These are phyloP conservation scores for Phaeosphaeriaceae sp. DNA, from an alignment of 2,329 filamentous ascomycete species.

Conservation along the genomic window DNA sequence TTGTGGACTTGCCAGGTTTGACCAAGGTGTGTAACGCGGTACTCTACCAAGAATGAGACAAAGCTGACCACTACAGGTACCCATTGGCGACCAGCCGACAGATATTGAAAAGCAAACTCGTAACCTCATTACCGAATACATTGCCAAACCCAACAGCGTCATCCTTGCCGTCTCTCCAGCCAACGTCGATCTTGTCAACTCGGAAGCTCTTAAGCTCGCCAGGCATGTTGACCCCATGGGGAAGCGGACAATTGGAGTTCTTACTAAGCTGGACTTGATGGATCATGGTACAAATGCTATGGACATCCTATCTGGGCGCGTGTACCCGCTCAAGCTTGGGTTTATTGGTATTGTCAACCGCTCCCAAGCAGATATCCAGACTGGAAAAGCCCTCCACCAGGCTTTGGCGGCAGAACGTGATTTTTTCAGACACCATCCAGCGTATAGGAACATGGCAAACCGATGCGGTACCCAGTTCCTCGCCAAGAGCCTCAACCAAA, in stretches of 20 bases:
- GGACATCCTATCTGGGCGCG: conserved; percentile 94
- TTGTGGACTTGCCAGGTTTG: conserved; percentile 93
- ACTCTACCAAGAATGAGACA: conserved; percentile 5
- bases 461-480: conserved; percentile 93
- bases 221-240: conserved; percentile 96
- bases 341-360: conserved; percentile 98
- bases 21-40: conserved; percentile 72
- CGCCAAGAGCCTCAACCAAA: conserved; percentile 92
- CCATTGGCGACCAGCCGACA: conserved; percentile 94
- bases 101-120: conserved; percentile 99
- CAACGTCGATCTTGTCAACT: conserved; percentile 98
- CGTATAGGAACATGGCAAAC: conserved; percentile 93
- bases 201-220: conserved; percentile 93
- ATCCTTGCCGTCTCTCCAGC: conserved; percentile 95
- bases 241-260: conserved; percentile 90
- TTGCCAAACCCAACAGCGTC: conserved; percentile 98
- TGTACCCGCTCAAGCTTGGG: conserved; percentile 94
- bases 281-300: conserved; percentile 97
- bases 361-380: conserved; percentile 97
- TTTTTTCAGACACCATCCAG: conserved; percentile 96
- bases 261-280: conserved; percentile 98
- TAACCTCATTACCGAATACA: conserved; percentile 96
- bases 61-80: conserved; percentile 66
- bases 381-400: conserved; percentile 91
- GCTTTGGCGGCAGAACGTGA: conserved; percentile 88